phyloP scores from a whole-genome alignment of 345 rosid species.

The Euclidium syriacum region DNA sequence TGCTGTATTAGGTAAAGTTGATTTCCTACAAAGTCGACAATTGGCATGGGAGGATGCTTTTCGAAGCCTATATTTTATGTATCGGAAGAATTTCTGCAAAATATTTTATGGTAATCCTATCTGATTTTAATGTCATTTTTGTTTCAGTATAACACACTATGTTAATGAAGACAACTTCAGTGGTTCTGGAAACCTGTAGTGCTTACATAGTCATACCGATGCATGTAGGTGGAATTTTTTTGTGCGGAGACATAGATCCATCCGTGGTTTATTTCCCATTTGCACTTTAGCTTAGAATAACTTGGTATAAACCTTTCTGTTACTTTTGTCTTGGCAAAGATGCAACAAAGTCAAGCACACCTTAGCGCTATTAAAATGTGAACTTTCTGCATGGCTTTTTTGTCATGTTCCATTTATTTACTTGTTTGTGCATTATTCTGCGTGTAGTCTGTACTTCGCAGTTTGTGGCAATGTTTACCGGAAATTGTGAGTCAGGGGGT shows the following conservation, averaged over 20 bases:
- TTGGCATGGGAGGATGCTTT: constrained; percentile 88
- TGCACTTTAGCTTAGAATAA: background rate
- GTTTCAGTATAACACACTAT: background rate
- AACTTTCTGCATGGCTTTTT: constrained; percentile 12
- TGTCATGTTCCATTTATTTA: constrained; percentile 1
- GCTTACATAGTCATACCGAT: background rate
- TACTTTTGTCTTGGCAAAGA: background rate
- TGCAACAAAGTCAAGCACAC: background rate
- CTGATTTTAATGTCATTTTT: background rate
- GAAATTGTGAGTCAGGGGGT: constrained; percentile 37
- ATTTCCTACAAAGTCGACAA: constrained; percentile 64
- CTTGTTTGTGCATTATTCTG: constrained; percentile 1
- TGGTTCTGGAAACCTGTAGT: constrained; percentile 8
- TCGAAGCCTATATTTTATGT: constrained; percentile 76
- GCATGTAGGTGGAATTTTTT: constrained; percentile 6
- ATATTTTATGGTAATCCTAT: constrained; percentile 73
- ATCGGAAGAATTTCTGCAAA: constrained; percentile 64
- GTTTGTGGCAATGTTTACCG: constrained; percentile 83
- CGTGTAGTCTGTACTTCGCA: constrained; percentile 75
- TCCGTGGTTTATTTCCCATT: background rate
- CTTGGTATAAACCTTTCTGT: background rate
- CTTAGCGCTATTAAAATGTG: background rate
- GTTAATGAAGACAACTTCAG: background rate
- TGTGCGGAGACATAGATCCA: background rate
- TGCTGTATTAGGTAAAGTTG: constrained; percentile 46